Percentiles rank a stretch among this genome's conserved stretches.
Conservation (phyloP, 2,329 filamentous ascomycete genomes). For the Helicocarpus griseus region DNA sequence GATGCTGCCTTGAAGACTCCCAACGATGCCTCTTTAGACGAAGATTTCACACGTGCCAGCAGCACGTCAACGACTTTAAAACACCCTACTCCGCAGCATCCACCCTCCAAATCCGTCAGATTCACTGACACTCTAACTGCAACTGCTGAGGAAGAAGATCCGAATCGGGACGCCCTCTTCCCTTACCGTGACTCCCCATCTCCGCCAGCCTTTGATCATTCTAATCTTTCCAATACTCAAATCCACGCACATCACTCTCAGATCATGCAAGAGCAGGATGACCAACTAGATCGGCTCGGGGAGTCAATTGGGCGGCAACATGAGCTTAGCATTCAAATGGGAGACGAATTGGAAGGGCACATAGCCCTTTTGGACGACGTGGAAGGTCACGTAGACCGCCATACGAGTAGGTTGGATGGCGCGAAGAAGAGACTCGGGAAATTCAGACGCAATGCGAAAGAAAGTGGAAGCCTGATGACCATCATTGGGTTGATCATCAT, state of each 20-base stretch:
- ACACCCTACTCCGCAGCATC: constrained; percentile 36
- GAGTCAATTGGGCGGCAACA: constrained; percentile 79
- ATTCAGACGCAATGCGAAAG: constrained; percentile 63
- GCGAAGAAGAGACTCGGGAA: constrained; percentile 63
- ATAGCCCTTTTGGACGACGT: constrained; percentile 83
- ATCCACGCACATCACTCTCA: constrained; percentile 75
- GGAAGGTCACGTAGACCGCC: constrained; percentile 71
- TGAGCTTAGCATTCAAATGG: constrained; percentile 90
- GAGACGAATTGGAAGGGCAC: constrained; percentile 88
- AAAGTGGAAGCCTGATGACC: constrained; percentile 78
- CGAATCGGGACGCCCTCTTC: constrained; percentile 51
- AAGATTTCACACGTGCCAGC: constrained; percentile 56
- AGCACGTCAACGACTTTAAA: constrained; percentile 30
- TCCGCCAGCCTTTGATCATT: constrained; percentile 39
- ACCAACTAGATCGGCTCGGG: constrained; percentile 82
- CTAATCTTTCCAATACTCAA: constrained; percentile 64
- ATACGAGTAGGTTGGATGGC: constrained; percentile 64
- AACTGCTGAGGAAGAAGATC: constrained; percentile 40
- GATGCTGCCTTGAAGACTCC: constrained; percentile 47
- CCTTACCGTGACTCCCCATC: constrained; percentile 49
- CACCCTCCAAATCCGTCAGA: constrained; percentile 63
- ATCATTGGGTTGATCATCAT: constrained; percentile 77
- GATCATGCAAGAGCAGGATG: constrained; percentile 81
- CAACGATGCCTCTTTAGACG: constrained; percentile 53
- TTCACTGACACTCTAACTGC: constrained; percentile 56